Conservation (phyloP, 148 eudicot species). For the Spergularia marina region DNA sequence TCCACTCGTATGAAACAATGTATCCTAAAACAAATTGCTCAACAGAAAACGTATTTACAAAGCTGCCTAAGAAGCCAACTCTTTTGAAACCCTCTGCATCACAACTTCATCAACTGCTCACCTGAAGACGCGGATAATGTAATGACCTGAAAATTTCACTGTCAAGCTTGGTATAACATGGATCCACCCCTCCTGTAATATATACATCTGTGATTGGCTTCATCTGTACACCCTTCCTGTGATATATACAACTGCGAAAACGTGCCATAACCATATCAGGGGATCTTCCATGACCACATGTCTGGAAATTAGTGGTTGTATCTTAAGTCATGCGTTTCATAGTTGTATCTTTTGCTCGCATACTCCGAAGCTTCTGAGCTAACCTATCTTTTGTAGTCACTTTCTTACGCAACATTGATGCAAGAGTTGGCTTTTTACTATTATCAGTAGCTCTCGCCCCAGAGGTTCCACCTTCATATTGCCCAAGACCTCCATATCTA, state of each 20-base stretch:
- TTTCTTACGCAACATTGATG: constrained; percentile 90
- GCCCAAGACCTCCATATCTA: constrained; percentile 48
- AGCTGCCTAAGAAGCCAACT: not conserved
- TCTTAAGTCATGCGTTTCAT: constrained; percentile 52
- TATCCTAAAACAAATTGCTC: not conserved
- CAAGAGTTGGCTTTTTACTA: constrained; percentile 59
- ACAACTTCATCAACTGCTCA: not conserved
- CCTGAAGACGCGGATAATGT: not conserved
- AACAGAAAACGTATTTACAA: constrained; percentile 4
- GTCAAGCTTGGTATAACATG: not conserved
- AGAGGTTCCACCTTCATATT: constrained; percentile 29
- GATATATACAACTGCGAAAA: not conserved
- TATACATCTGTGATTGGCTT: not conserved
- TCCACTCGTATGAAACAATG: not conserved
- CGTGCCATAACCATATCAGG: not conserved
- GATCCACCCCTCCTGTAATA: too few species aligned
- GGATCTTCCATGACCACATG: constrained; percentile 47
- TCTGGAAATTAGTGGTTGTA: constrained; percentile 78
- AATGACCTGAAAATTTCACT: not conserved
- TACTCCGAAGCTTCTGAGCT: constrained; percentile 58
- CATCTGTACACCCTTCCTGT: not conserved
- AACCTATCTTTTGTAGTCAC: constrained; percentile 75
- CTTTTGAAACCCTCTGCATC: not conserved
- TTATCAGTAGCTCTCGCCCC: constrained; percentile 32
- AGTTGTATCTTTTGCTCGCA: constrained; percentile 55